Base-by-base conservation (phyloP, 2,329 filamentous ascomycete genomes). In the Monosporascus sp. region DNA sequence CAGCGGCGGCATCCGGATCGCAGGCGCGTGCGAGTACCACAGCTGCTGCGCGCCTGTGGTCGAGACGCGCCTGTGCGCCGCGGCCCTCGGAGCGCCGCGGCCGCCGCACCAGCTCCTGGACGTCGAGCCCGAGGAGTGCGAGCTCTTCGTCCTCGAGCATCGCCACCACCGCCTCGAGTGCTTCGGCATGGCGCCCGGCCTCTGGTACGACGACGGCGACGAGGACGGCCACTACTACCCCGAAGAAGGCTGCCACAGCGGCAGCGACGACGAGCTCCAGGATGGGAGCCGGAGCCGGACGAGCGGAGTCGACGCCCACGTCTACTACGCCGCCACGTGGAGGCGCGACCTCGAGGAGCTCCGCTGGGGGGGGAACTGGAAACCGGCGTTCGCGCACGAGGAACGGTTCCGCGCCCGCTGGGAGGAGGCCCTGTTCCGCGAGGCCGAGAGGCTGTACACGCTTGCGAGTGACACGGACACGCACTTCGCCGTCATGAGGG, bases 61-160 rank as follows among this genome's bases (percentile, higher is more conserved):
- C 1, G n/a, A 54, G 3, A 9, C 60, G 2, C 47, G 56, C 1
- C 56, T 48, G 24, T 65, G 64, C 55, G 31, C 24, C 2, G 27
- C 48, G 3, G 25, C 51, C 41, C 44, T 7, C 43, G 17, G 36
- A 2, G 8, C 18, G 3, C 9, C 50, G 22, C 35, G n/a, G 20
- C 25, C 20, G 22, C 39, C 43, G 18, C 35, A 18, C 17, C n/a
- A 11, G 11, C 7, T 37, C 5, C 5, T 31, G 8, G 31, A 54
- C 17, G 9, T 31, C 8, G 48, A 62, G 18, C 60, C 63, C 0
- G 62, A 65, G 35, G 46, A 58, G 17, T 67, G 65, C 38, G 17
- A 15, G 1, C 7, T 8, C 7, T 65, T 57, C 44, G 8, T 49
- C 4, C 37, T 59, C 0, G 58, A 62, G 38, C 65, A 67, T 31